Evolutionary conservation across 1,139 yeast genomes (phyloP).

Genomic region (Nadsonia commutata): DNA sequence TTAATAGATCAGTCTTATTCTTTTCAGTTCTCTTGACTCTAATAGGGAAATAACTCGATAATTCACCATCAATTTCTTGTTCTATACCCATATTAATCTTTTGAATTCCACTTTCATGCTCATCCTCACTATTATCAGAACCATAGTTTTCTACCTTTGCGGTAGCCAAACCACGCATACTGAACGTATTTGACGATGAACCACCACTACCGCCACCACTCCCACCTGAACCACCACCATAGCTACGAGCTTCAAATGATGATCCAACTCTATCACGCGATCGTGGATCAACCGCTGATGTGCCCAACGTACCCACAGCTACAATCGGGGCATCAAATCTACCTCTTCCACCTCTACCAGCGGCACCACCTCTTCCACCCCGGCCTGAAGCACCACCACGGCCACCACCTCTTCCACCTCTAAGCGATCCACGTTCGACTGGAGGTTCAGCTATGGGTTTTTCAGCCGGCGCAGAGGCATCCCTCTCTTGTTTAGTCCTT

Average conservation of each 20-base stretch:
- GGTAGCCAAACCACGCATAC: constrained; percentile 1
- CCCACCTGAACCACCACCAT: constrained; percentile 1
- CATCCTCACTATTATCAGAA: constrained; percentile 4
- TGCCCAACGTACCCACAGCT: constrained; percentile 1
- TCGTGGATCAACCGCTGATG: background rate
- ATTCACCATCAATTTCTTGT: constrained; percentile 11
- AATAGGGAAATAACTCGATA: constrained; percentile 19
- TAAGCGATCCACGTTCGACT: constrained; percentile 4
- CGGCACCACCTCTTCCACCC: constrained; percentile 10
- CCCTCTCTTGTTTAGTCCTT: constrained; percentile 71
- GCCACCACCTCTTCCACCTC: constrained; percentile 10
- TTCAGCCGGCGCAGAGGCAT: constrained; percentile 51
- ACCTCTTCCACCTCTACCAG: constrained; percentile 15
- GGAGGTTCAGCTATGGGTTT: constrained; percentile 23
- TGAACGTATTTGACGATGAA: too few species aligned
- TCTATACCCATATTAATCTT: constrained; percentile 15
- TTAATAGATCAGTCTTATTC: background rate
- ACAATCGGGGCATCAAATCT: constrained; percentile 18
- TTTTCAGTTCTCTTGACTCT: constrained; percentile 10
- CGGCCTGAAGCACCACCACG: constrained; percentile 12
- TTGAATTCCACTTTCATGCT: background rate
- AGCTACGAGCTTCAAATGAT: background rate
- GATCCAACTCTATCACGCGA: background rate
- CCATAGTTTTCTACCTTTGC: constrained; percentile 3
- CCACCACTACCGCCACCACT: constrained; percentile 4